Percentiles rank a stretch among this genome's conserved stretches.
Conservation (phyloP, 2,329 filamentous ascomycete genomes). For the Phaeosphaeriaceae sp. region DNA sequence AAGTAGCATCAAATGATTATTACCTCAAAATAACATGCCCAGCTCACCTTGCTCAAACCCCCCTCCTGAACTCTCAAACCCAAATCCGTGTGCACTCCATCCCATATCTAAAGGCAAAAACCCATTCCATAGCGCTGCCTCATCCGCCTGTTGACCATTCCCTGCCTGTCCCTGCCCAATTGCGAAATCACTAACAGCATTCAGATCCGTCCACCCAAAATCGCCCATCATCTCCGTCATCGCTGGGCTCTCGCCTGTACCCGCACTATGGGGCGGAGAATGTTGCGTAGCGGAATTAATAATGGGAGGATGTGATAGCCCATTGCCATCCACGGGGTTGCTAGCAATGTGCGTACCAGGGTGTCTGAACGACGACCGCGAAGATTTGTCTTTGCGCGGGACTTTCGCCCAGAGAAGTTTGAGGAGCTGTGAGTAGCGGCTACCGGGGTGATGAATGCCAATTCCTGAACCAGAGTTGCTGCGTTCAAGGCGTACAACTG, state of each 20-base stretch:
- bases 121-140: constrained; percentile 41
- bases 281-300: constrained; percentile 3
- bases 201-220: constrained; percentile 57
- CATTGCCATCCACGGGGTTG: constrained; percentile 34
- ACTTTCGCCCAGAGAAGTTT: constrained; percentile 58
- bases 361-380: constrained; percentile 34
- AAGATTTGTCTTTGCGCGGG: constrained; percentile 39
- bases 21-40: constrained; percentile 37
- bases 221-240: constrained; percentile 56
- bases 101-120: constrained; percentile 49
- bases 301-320: constrained; percentile 24
- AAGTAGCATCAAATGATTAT: too few relatives aligned
- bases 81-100: constrained; percentile 39
- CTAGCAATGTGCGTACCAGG: constrained; percentile 40
- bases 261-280: constrained; percentile 46
- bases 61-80: constrained; percentile 35
- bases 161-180: constrained; percentile 49
- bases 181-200: constrained; percentile 56
- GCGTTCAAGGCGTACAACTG: constrained; percentile 51
- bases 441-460: constrained; percentile 55
- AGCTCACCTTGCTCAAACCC: constrained; percentile 34
- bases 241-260: constrained; percentile 49
- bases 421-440: constrained; percentile 55
- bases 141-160: constrained; percentile 32
- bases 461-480: constrained; percentile 46